These are phyloP conservation scores for Podaxis sp. DNA, from an alignment of 768 basidiomycete species.

Conservation along the genomic window DNA sequence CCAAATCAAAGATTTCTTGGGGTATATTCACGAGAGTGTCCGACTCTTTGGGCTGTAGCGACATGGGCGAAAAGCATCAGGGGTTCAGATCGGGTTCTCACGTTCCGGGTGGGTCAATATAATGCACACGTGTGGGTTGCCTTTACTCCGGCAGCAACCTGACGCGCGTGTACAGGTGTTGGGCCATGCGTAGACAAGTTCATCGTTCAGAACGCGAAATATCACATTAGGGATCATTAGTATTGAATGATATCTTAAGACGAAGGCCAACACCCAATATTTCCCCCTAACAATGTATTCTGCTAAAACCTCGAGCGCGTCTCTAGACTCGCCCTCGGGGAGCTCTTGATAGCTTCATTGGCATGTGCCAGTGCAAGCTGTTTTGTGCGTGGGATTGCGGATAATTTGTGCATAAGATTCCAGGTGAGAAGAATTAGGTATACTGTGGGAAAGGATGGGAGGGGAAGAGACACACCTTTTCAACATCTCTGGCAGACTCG, in stretches of 20 bases:
- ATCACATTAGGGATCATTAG: neutral
- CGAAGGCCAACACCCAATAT: constrained; percentile 22
- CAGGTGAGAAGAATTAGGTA: constrained; percentile 34
- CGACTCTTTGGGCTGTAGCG: no score
- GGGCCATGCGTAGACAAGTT: no score
- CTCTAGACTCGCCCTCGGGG: constrained; percentile 83
- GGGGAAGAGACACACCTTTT: constrained; percentile 50
- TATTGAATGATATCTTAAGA: neutral
- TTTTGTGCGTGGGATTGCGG: constrained; percentile 80
- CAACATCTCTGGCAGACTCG: constrained; percentile 80
- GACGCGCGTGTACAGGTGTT: no score
- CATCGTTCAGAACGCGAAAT: neutral
- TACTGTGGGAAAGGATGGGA: constrained; percentile 3
- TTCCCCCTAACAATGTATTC: constrained; percentile 67
- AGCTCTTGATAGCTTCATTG: constrained; percentile 67
- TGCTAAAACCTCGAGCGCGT: constrained; percentile 71
- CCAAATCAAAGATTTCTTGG: neutral
- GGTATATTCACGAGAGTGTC: neutral
- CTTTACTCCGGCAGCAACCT: no score
- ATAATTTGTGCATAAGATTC: constrained; percentile 69
- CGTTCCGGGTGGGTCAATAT: no score
- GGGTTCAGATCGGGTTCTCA: no score
- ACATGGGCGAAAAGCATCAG: no score
- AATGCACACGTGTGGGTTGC: no score
- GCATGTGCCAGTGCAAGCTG: constrained; percentile 78